Base-by-base conservation (phyloP, 352 stramenopile species). In the Globisporangium cystogenes region DNA sequence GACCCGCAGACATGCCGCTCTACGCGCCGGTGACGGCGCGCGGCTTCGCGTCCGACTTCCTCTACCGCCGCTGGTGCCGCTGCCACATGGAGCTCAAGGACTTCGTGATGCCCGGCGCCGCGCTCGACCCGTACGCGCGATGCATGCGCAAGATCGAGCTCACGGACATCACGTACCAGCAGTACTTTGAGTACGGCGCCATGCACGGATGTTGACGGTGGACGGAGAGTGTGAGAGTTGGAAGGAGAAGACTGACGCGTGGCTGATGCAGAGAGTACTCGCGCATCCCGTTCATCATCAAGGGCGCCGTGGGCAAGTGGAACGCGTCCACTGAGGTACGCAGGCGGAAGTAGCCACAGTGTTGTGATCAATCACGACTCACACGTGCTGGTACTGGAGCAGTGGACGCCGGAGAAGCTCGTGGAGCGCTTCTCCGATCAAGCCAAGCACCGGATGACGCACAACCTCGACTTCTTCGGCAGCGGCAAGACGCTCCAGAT, bases 51-150 rank as follows among this genome's bases (percentile, higher is more conserved):
- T 95, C 84, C 6, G 78, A 93, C 49, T 95, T 95, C 43, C 52
- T 95, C 24, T 91, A 91, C 48, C 74, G 80, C n/a, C 82, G 84
- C n/a, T 95, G 84, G 79, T 90, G 62, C 48, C 80, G 84, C 48
- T 75, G 76, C 44, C 76, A 93, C 65, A 93, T 95, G 78, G 51
- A 74, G 33, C 64, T 95, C 46, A 65, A 68, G 3, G 57, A 83
- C 4, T 92, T 82, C 49, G 16, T 74, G 41, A 62, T 82, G 50
- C 71, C 67, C 0, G 59, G 65, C 20, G 67, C 73, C 7, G 53
- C 70, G 24, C 56, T 73, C 41, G 74, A 87, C 46, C 59, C 75
- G 18, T 70, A 64, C 23, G 60, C 76, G n/a, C 70, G 68, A 24
- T 70, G 62, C 24, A 54, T 94, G 15, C 55, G 68, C 35, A 81